Percentiles rank a stretch among this genome's conserved stretches.
These are phyloP conservation scores for Starmerella tilneyi DNA, from an alignment of 805 yeast species.

Conservation along the genomic window DNA sequence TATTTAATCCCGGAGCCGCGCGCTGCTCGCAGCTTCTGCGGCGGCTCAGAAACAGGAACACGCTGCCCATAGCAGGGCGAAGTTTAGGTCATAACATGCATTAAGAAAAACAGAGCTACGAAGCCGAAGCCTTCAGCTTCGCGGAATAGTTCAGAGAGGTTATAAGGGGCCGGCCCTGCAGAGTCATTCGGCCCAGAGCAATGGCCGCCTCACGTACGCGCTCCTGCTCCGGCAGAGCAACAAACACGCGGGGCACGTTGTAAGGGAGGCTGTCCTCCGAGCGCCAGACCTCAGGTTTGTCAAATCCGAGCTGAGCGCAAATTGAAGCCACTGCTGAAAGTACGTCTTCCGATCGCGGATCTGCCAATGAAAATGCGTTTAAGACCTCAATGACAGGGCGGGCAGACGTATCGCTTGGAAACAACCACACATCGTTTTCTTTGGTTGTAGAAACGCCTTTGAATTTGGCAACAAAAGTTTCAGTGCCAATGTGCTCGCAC, in stretches of 20 bases:
- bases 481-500: neutral
- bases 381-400: slow-evolving; percentile 11
- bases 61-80: too few species aligned
- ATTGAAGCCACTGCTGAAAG: neutral
- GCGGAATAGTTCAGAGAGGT: neutral
- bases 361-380: slow-evolving; percentile 11
- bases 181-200: slow-evolving; percentile 4
- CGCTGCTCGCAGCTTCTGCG: too few species aligned
- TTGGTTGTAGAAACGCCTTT: neutral
- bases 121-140: neutral
- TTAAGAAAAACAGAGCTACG: neutral
- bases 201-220: slow-evolving; percentile 3
- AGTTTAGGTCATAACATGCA: too few species aligned
- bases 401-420: neutral
- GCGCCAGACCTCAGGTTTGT: neutral
- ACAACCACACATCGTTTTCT: slow-evolving; percentile 1
- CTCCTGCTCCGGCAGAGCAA: slow-evolving; percentile 3
- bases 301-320: slow-evolving; percentile 8
- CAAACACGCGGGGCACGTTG: slow-evolving; percentile 8
- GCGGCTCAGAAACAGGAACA: too few species aligned
- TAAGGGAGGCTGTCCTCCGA: neutral
- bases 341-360: neutral
- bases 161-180: slow-evolving; percentile 13
- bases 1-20: neutral
- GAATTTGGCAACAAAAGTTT: neutral